Conservation (phyloP, 208 protist genomes). For the Trypanosoma scelopori region DNA sequence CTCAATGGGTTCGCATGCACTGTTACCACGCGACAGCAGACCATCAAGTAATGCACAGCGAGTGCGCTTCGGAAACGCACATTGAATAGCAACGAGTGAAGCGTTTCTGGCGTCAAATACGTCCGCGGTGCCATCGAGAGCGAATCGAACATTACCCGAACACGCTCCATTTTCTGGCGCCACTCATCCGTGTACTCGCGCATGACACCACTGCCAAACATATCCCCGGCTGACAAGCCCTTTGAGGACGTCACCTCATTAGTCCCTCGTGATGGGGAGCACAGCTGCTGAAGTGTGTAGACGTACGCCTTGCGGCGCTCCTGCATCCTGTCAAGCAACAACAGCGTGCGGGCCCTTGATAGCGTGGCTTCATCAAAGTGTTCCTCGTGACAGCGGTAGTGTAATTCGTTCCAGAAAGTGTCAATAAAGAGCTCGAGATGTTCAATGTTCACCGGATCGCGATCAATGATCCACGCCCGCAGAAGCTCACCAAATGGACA, state of each 20-base stretch:
- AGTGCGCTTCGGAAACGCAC: conserved; percentile 22
- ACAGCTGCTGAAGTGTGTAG: conserved; percentile 17
- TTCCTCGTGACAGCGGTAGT: conserved; percentile 34
- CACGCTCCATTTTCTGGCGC: conserved; percentile 38
- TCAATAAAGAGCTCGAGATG: conserved; percentile 50
- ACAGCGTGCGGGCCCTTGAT: neutral
- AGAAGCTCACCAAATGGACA: conserved; percentile 62
- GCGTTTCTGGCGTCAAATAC: conserved; percentile 61
- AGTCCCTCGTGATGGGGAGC: conserved; percentile 16
- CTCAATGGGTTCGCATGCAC: conserved; percentile 56
- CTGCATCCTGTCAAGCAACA: conserved; percentile 42
- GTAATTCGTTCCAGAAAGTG: conserved; percentile 60
- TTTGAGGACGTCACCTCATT: neutral
- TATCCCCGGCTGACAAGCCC: neutral
- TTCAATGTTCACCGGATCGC: conserved; percentile 15
- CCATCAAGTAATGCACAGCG: conserved; percentile 49
- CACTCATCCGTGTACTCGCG: conserved; percentile 54
- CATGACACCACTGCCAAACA: conserved; percentile 4
- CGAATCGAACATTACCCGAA: conserved; percentile 44
- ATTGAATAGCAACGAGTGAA: conserved; percentile 55
- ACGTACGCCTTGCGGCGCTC: conserved; percentile 37
- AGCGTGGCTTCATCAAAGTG: conserved; percentile 32
- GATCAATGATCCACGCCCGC: conserved; percentile 42
- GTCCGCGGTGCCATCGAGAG: conserved; percentile 49
- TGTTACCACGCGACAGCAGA: conserved; percentile 45